Base-by-base conservation (phyloP, 2,329 filamentous ascomycete genomes). In the Rhytidhysteron rufulum region DNA sequence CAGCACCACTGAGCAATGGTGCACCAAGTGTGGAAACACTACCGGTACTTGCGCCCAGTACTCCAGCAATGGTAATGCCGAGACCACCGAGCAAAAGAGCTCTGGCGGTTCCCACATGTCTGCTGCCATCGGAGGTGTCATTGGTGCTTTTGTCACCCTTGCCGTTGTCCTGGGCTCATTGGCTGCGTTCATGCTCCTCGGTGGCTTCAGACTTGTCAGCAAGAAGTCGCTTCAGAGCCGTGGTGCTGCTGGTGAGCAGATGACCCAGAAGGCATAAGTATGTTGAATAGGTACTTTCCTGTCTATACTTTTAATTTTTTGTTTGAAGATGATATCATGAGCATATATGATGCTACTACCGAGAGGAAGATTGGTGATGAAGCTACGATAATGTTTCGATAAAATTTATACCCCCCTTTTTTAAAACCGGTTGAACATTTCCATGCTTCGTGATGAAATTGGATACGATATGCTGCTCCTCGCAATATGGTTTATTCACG, bases 101-200 rank as follows among this genome's bases (percentile, higher is more conserved):
- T 44, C 47, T 27, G 47, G 53, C 16, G 61, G 66, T 2, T 37
- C 40, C 37, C 75, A 77, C 7, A 72, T 94, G 20, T 85, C 83
- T 37, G 79, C 74, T 27, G 75, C 79, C 5, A 80, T 90, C n/a
- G 88, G 86, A 0, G 88, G 88, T 37, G 87, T 91, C 4, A 89
- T 94, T 55, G 82, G 82, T 25, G 82, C 82, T 0, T 77, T 85
- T 72, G 80, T 85, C 15, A 84, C 82, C 1, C 60, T 86, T 29
- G 81, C 72, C 18, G 79, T 84, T 9, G 68, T 85, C n/a, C 51
- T 84, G 31, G 78, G 76, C 0, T 43, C 42, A 9, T 39, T 79
- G 9, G 75, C 78, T 48, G 72, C 67, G 2, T 49, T 80, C 16
- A 62, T 83, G 61, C 45, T 81, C 31, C 39, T 77, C 6, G 78